These are phyloP conservation scores for Jimgerdemannia flammicorona DNA, from an alignment of 192 early-diverging fungal genomes.

Conservation along the genomic window DNA sequence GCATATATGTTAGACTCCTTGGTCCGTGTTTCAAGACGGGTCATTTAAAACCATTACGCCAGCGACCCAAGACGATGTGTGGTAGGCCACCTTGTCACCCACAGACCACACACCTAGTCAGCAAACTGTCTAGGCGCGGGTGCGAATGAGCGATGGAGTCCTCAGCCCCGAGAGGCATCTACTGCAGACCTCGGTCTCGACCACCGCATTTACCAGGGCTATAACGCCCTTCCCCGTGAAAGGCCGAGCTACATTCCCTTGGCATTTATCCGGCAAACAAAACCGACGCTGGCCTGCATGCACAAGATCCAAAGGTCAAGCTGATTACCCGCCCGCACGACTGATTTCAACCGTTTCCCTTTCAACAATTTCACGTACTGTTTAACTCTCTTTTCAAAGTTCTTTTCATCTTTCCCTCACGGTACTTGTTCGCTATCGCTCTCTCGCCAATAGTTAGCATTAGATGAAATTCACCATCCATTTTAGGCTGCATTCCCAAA, in stretches of 20 bases:
- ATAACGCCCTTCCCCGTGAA: slow-evolving; percentile 61
- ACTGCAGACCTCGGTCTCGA: slow-evolving; percentile 51
- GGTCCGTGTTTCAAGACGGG: slow-evolving; percentile 82
- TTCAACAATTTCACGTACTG: no score
- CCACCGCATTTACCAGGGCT: slow-evolving; percentile 47
- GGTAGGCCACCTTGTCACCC: no score
- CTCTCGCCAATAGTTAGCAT: slow-evolving; percentile 81
- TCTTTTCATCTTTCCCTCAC: slow-evolving; percentile 77
- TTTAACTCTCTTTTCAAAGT: no score
- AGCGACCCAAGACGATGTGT: slow-evolving; percentile 46
- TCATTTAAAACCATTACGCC: slow-evolving; percentile 63
- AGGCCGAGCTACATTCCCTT: slow-evolving; percentile 45
- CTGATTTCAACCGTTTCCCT: no score
- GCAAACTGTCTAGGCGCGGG: no score
- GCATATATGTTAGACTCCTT: slow-evolving; percentile 81
- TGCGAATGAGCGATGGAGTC: no score
- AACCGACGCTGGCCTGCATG: slow-evolving; percentile 59
- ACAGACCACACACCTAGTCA: no score
- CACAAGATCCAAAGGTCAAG: slow-evolving; percentile 37
- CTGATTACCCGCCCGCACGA: slow-evolving; percentile 42
- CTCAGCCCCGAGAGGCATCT: slow-evolving; percentile 28
- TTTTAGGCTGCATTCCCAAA: no score
- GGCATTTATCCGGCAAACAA: slow-evolving; percentile 45
- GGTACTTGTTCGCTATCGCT: slow-evolving; percentile 88
- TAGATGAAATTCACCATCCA: no score